A percentile compares a stretch with the other conserved stretches of the same genome.
These are phyloP conservation scores for Heliocybe sulcata DNA, from an alignment of 1,284 basidiomycete genomes.

Conservation along the genomic window DNA sequence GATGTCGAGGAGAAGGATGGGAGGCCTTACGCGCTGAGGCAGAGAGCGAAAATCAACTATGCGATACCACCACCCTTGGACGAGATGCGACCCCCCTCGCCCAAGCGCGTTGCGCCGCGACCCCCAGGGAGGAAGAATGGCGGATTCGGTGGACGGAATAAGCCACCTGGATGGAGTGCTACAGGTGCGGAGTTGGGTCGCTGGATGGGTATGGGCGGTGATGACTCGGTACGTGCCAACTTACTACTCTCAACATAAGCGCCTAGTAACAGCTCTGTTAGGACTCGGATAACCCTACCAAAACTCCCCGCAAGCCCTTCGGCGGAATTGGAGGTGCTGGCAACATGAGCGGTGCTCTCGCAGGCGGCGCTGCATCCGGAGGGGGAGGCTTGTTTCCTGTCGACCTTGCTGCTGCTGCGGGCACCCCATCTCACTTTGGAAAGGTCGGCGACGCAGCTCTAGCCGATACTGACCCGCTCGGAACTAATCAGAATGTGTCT, in stretches of 20 bases:
- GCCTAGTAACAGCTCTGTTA: conserved; percentile 14
- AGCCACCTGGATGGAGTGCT: conserved; percentile 67
- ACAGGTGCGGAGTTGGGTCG: conserved; percentile 65
- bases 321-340: conserved; percentile 25
- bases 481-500: conserved; percentile 89
- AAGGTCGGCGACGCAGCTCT: conserved; percentile 77
- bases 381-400: conserved; percentile 48
- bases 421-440: conserved; percentile 75
- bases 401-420: conserved; percentile 56
- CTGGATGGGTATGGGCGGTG: conserved; percentile 65
- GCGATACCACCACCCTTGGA: conserved; percentile 72
- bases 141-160: conserved; percentile 28
- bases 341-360: conserved; percentile 36
- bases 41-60: conserved; percentile 65
- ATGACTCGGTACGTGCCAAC: conserved; percentile 53
- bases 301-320: conserved; percentile 60
- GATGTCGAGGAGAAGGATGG: conserved; percentile 24
- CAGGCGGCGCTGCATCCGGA: conserved; percentile 40
- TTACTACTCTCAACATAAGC: conserved; percentile 1
- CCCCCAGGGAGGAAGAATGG: conserved; percentile 22
- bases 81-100: conserved; percentile 45
- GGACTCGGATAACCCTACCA: conserved; percentile 65
- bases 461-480: conserved; percentile 96
- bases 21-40: conserved; percentile 56
- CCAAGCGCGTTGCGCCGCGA: conserved; percentile 24